These are phyloP conservation scores for Eragrostis nindensis DNA, from an alignment of 176 grass and related monocot genomes.

Conservation along the genomic window DNA sequence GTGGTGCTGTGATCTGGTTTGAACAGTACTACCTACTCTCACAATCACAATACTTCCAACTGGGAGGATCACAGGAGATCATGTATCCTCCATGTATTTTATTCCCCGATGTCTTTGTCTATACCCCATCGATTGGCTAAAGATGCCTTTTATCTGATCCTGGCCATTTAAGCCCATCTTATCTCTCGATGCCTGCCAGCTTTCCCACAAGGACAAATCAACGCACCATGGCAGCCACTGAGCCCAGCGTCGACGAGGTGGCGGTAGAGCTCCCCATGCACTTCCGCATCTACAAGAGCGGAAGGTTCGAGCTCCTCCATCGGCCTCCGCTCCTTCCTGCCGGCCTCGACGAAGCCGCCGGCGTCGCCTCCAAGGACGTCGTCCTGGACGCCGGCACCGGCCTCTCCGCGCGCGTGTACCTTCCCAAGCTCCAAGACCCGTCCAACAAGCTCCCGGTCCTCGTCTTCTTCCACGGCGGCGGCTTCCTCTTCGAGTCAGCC, in stretches of 20 bases:
- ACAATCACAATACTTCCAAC: too few relatives aligned
- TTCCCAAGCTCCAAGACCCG: conserved; percentile 25
- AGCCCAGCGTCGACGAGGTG: conserved; percentile 30
- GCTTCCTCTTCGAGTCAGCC: conserved; percentile 50
- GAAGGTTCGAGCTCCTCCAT: conserved; percentile 48
- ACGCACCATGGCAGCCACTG: neutral
- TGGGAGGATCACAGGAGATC: too few relatives aligned
- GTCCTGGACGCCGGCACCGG: conserved; percentile 47
- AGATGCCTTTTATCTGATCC: neutral
- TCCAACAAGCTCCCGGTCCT: conserved; percentile 48
- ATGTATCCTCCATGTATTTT: too few relatives aligned
- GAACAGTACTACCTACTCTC: too few relatives aligned
- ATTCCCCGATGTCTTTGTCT: too few relatives aligned
- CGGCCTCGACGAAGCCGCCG: conserved; percentile 45
- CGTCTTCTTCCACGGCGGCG: conserved; percentile 49
- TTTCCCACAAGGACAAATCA: neutral
- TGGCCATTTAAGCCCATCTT: neutral
- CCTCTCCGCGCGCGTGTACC: conserved; percentile 59
- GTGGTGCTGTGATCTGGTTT: too few relatives aligned
- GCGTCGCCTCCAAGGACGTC: conserved; percentile 67
- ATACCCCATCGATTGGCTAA: neutral
- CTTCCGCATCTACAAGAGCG: conserved; percentile 59
- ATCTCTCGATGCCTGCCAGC: neutral
- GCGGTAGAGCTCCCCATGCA: conserved; percentile 16
- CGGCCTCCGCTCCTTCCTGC: conserved; percentile 17